Evolutionary conservation across 164 flowering plant species (phyloP), one percentile per base, ranked within the genome.

Genomic region (Magnolia kwangsiensis): DNA sequence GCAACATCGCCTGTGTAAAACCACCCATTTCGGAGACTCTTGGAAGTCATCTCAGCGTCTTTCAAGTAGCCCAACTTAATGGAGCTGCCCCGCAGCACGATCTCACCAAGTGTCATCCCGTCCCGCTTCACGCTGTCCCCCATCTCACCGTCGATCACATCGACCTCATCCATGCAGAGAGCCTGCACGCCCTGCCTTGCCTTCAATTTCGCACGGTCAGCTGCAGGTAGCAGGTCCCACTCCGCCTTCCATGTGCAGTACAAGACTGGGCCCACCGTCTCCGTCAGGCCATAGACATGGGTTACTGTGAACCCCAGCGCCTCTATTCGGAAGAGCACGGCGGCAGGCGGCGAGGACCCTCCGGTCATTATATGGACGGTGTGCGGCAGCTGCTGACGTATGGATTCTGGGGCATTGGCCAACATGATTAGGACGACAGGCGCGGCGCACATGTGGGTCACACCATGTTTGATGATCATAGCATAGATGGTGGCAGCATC

Each of bases 61-160:
- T 92, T 93, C 72, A 82, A 85, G 79, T 95, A 95, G 0, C 98
- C 98, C 76, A 87, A 89, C 97, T 91, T 90, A 45, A 95, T 78
- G 55, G 91, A 83, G 78, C 92, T 91, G 10, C 98, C 98, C 0
- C 90, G 75, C 8, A 95, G 69, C 14, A 90, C 89, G 21, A 95
- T 89, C 78, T 95, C 98, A 2, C 98, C 98, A 37, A 87, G 64
- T 0, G 91, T 72, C 8, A 72, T 74, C 10, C 98, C 97, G 18
- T 95, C 98, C 1, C 78, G 82, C 0, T 88, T 87, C 21, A 93
- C 98, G 64, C 97, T 91, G 14, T 6, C 69, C 92, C 88, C 87
- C 0, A 92, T 90, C 0, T 69, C 71, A 71, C 77, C 16, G 66
- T 90, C 78, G 78, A 87, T 90, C 8, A 95, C 91, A 61, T 92